Conservation (phyloP, 2,329 filamentous ascomycete genomes). For the Clarireedia paspali region DNA sequence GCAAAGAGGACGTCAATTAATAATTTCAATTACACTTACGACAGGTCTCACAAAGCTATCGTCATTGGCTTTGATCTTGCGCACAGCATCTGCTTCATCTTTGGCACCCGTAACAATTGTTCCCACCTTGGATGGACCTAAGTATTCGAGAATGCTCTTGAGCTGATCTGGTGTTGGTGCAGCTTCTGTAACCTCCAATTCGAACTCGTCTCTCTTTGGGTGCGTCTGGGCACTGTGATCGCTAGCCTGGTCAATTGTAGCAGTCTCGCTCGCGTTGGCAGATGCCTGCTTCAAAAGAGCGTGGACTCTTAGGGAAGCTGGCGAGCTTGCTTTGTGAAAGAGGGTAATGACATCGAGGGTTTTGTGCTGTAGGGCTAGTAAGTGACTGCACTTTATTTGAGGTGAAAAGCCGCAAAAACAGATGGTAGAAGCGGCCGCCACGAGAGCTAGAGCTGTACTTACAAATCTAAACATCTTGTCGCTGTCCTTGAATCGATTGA, state of each 20-base stretch:
- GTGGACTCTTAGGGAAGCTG: constrained; percentile 65
- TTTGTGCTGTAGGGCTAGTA: constrained; percentile 50
- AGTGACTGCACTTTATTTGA: constrained; percentile 4
- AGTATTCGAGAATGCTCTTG: constrained; percentile 75
- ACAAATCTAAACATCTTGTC: constrained; percentile 31
- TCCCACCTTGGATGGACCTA: constrained; percentile 52
- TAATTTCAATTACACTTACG: constrained; percentile 42
- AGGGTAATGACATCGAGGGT: constrained; percentile 87
- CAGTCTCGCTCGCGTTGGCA: constrained; percentile 56
- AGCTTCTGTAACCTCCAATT: constrained; percentile 76
- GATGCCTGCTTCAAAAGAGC: constrained; percentile 75
- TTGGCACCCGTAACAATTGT: constrained; percentile 69
- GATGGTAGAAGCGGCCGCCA: background rate
- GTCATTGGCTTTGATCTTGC: constrained; percentile 63
- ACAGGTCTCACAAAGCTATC: constrained; percentile 68
- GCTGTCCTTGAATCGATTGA: background rate
- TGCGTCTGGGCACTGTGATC: constrained; percentile 54
- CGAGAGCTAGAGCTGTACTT: constrained; percentile 10
- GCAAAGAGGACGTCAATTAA: constrained; percentile 10
- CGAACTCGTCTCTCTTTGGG: constrained; percentile 56
- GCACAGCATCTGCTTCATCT: constrained; percentile 69
- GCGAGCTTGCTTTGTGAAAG: constrained; percentile 77
- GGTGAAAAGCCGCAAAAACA: background rate
- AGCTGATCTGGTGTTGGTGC: constrained; percentile 77
- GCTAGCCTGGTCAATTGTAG: constrained; percentile 68